phyloP scores from a whole-genome alignment of 306 rosid genomes.

The Quercus ilex region DNA sequence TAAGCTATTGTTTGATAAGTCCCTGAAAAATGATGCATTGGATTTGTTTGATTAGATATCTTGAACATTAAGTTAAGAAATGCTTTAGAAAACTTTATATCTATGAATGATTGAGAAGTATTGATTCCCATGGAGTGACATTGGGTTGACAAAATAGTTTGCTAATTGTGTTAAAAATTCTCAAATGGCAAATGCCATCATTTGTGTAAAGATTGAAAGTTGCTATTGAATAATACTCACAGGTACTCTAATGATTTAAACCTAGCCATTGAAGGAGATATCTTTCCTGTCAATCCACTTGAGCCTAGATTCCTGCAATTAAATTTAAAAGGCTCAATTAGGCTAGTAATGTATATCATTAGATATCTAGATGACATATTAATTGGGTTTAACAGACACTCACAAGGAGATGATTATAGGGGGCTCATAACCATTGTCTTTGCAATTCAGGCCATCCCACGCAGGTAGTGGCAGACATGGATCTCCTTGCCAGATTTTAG shows the following conservation, averaged over 20 bases:
- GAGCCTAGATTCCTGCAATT: constrained; percentile 38
- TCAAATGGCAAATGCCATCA: background rate
- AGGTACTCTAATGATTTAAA: constrained; percentile 1
- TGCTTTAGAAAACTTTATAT: background rate
- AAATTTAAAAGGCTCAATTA: constrained; percentile 1
- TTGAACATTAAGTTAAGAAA: background rate
- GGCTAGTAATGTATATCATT: background rate
- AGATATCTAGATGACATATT: background rate
- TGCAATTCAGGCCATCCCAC: constrained; percentile 48
- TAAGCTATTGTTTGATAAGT: background rate
- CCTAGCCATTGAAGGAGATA: constrained; percentile 21
- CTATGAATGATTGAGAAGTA: background rate
- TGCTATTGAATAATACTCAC: background rate
- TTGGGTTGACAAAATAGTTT: background rate
- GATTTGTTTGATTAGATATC: background rate
- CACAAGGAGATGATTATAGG: constrained; percentile 41
- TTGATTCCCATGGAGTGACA: background rate
- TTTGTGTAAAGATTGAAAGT: background rate
- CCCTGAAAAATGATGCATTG: background rate
- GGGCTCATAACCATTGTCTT: constrained; percentile 21
- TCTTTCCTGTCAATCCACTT: constrained; percentile 37
- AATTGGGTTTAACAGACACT: constrained; percentile 10
- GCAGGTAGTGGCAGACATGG: constrained; percentile 41
- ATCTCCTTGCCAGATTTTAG: constrained; percentile 50
- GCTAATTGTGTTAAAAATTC: background rate